phyloP scores from a whole-genome alignment of 2,329 filamentous ascomycete species.

The Chrysosporium keratinophilum region DNA sequence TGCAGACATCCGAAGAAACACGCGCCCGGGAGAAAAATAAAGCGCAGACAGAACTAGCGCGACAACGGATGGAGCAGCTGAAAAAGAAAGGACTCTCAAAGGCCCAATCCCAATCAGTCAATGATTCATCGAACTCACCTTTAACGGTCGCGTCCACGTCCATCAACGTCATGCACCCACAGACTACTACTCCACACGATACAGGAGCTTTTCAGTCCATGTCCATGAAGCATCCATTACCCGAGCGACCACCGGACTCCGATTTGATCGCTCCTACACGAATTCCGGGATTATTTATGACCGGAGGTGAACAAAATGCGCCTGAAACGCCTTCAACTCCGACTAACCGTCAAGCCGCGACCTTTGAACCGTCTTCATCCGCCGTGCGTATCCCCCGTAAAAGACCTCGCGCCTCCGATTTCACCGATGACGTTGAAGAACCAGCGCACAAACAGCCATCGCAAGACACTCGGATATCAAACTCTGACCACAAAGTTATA shows the following conservation, averaged over 20 bases:
- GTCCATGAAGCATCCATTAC: constrained; percentile 27
- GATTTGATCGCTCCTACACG: constrained; percentile 25
- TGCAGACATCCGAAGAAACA: constrained; percentile 11
- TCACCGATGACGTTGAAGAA: constrained; percentile 44
- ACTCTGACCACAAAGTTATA: constrained; percentile 55
- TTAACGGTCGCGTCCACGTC: constrained; percentile 10
- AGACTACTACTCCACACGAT: constrained; percentile 14
- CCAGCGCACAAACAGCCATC: constrained; percentile 53
- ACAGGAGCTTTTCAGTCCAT: constrained; percentile 6
- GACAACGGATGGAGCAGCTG: constrained; percentile 68
- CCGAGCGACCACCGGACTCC: constrained; percentile 28
- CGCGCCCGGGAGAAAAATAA: constrained; percentile 42
- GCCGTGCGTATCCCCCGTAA: constrained; percentile 35
- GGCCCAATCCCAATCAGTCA: constrained; percentile 25
- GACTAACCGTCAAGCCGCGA: background rate
- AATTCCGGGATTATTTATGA: constrained; percentile 47
- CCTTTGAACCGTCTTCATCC: constrained; percentile 12
- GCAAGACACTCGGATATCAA: constrained; percentile 34
- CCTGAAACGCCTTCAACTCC: background rate
- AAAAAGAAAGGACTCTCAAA: constrained; percentile 44
- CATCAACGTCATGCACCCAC: constrained; percentile 1
- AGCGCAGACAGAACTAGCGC: constrained; percentile 63
- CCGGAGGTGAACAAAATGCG: constrained; percentile 11
- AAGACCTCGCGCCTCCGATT: constrained; percentile 59
- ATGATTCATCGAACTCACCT: constrained; percentile 10